Evolutionary conservation across 2,329 filamentous ascomycete genomes (phyloP).

Genomic region (Phoma herbarum): DNA sequence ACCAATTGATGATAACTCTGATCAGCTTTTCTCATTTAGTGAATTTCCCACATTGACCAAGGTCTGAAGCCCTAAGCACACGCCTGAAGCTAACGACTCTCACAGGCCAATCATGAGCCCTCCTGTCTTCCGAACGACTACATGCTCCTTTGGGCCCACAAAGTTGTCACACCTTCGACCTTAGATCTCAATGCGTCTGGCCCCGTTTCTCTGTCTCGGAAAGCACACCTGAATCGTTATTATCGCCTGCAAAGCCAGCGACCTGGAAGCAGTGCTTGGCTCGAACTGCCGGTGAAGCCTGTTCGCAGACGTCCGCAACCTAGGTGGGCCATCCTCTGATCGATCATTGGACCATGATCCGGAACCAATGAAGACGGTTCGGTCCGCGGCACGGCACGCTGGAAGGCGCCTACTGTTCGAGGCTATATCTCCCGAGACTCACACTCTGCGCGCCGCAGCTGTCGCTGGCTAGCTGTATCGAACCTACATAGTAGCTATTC

Average conservation of each 20-base stretch:
- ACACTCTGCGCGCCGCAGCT: background rate
- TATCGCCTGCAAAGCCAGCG: background rate
- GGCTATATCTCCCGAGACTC: background rate
- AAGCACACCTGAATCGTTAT: background rate
- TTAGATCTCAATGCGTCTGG: background rate
- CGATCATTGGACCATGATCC: background rate
- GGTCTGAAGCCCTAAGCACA: too few species aligned
- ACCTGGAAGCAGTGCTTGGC: background rate
- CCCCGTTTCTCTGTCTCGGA: background rate
- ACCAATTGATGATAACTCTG: background rate
- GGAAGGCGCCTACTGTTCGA: background rate
- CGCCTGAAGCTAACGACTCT: too few species aligned
- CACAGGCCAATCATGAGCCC: too few species aligned
- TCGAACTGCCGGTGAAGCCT: background rate
- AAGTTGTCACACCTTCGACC: background rate
- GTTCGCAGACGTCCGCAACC: background rate
- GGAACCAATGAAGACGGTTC: background rate
- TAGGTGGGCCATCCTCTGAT: background rate
- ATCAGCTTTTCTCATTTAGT: too few species aligned
- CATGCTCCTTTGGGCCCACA: too few species aligned
- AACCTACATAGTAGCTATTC: background rate
- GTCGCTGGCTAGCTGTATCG: background rate
- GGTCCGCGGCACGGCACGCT: conserved; percentile 5
- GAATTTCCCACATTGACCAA: too few species aligned
- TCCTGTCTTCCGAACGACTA: too few species aligned